Base-by-base conservation (phyloP, 345 rosid genomes). In the Salix suchowensis region DNA sequence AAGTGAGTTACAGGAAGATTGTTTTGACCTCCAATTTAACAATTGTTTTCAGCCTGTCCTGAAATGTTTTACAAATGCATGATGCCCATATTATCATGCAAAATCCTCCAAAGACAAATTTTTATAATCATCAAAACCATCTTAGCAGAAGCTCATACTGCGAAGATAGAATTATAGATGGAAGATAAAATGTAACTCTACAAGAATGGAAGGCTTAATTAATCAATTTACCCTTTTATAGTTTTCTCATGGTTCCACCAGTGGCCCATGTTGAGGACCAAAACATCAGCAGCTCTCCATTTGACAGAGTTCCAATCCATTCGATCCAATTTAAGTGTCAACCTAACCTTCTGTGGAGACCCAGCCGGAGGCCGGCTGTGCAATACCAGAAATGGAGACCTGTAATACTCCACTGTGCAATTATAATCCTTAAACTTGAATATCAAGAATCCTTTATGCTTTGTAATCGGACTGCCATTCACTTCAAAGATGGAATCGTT, bases 181-280 rank as follows among this genome's bases (percentile, higher is more conserved):
- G 2, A 39, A 32, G 28, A 48, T 16, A 30, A 30, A 77, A 68
- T 54, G 69, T 24, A 77, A 75, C 36, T 26, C 30, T 34, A 72
- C 5, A 23, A 26, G 74, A 46, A 74, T 13, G 18, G 72, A 28
- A 68, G 8, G 52, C 15, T 14, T 46, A 39, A 77, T 14, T 46
- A 39, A 77, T 68, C 21, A 44, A 52, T 74, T 84, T 86, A 96
- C 99, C 90, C 90, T 86, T 94, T 89, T 42, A 88, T 80, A 34
- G 99, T 96, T 88, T 96, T 96, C 89, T 91, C 98, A 3, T 89
- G 82, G 80, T 91, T 93, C 97, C 97, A 93, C 99, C 98, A 96
- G 68, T 96, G 98, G 76, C 99, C 98, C 0, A 91, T 89, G 84
- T 96, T 96, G 78, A 96, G 84, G 75, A 96, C 86, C 71, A 96